Base-by-base conservation (phyloP, 2,329 filamentous ascomycete genomes). In the Bretziella fagacearum region DNA sequence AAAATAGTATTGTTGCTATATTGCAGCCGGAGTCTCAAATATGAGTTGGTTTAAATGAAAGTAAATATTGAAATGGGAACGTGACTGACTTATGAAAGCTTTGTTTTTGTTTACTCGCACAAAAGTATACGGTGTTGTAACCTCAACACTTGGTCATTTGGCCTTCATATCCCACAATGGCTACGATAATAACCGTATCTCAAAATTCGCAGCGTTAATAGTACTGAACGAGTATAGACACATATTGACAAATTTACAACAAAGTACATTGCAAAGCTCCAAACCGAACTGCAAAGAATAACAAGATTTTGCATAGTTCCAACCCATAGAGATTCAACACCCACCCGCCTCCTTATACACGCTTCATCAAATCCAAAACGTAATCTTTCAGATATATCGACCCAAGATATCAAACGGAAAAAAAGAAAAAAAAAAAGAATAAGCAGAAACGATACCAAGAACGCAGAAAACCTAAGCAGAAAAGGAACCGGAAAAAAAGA, bases 381-480 rank as follows among this genome's bases (percentile, higher is more conserved):
- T 33, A 22, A 25, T 23, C 40, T 17, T 45, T 23, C 35, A 10
- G 35, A 39, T 39, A 39, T 39, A 4, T 39, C 35, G 18, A 39
- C 35, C 18, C 35, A 35, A 32, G 22, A 44, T 37, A 44, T 22
- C 25, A 32, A 39, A 39, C 3, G 37, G 15, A 25, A 30, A 39
- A 23, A 39, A 17, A 22, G 35, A 45, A 46, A 18, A 49, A 18
- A n/a, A 47, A 37, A 44, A 49, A 29, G 23, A 26, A 18, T 3
- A 46, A 40, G 15, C 20, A 3, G 15, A 39, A 39, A 39, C 3
- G 23, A 23, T 32, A 23, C 17, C 15, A 46, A 50, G 10, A 43
- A 39, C 15, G 13, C 18, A 15, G 29, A 25, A 51, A 32, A 26
- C 20, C 22, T 15, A 27, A 25, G 36, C 15, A 29, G 22, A 42